A percentile compares a stretch with the other conserved stretches of the same genome.
These are phyloP conservation scores for Plasmodium berghei DNA, from an alignment of 169 alveolate species.

Conservation along the genomic window DNA sequence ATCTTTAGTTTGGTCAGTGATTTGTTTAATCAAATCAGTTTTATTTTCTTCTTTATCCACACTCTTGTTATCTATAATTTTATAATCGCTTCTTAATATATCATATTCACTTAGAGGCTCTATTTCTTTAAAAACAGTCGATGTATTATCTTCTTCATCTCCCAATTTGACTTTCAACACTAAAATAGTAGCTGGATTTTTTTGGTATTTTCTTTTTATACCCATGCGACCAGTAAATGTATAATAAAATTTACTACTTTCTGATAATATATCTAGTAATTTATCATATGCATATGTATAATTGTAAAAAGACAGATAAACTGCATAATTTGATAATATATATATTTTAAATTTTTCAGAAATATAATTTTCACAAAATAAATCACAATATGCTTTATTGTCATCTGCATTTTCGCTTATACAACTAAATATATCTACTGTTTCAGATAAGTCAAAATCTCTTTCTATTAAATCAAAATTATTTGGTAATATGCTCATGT, in stretches of 20 bases:
- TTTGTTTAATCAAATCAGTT: slow-evolving; percentile 6
- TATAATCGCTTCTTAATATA: slow-evolving; percentile 59
- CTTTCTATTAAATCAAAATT: slow-evolving; percentile 55
- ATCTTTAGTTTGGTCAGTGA: background rate
- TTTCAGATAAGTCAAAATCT: slow-evolving; percentile 21
- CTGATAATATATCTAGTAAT: slow-evolving; percentile 54
- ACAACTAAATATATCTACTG: slow-evolving; percentile 19
- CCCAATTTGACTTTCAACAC: slow-evolving; percentile 74
- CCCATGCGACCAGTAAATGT: slow-evolving; percentile 86
- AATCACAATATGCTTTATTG: slow-evolving; percentile 25
- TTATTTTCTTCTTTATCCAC: background rate
- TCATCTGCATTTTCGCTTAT: slow-evolving; percentile 14
- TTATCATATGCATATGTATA: slow-evolving; percentile 72
- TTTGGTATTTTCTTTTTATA: slow-evolving; percentile 82
- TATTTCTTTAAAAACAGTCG: slow-evolving; percentile 39
- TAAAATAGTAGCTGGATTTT: slow-evolving; percentile 78
- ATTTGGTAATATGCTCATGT: slow-evolving; percentile 18
- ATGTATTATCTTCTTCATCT: slow-evolving; percentile 59
- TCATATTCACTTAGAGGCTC: slow-evolving; percentile 71
- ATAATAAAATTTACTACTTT: slow-evolving; percentile 74
- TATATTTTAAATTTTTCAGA: slow-evolving; percentile 72
- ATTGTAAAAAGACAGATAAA: slow-evolving; percentile 80
- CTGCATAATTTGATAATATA: slow-evolving; percentile 78
- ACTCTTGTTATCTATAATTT: slow-evolving; percentile 13
- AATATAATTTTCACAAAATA: slow-evolving; percentile 50